Evolutionary conservation across 2,329 filamentous ascomycete genomes (phyloP).

Genomic region (Beauveria varroae): DNA sequence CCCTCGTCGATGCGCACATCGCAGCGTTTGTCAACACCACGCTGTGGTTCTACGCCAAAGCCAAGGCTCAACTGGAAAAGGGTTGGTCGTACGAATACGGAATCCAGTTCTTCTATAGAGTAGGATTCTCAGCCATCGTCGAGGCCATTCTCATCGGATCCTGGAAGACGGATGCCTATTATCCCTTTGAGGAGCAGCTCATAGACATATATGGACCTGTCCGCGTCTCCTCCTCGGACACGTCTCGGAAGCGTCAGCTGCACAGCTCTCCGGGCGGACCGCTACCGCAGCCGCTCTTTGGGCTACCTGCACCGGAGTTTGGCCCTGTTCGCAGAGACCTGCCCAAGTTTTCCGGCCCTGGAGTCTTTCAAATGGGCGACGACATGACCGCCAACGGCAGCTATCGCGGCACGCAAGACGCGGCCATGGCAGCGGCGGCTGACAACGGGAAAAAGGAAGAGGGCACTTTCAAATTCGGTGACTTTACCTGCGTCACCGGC

Average conservation of each 20-base stretch:
- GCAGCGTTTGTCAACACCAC: background rate
- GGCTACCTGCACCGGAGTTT: background rate
- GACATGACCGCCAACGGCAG: background rate
- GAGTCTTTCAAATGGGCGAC: background rate
- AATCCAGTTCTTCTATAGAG: background rate
- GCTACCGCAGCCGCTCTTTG: background rate
- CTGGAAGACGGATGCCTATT: background rate
- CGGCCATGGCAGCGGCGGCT: background rate
- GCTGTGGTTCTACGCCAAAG: background rate
- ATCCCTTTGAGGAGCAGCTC: background rate
- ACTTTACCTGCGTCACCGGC: background rate
- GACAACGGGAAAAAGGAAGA: background rate
- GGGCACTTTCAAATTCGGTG: background rate
- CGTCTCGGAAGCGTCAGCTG: background rate
- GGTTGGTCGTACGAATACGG: background rate
- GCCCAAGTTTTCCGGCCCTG: background rate
- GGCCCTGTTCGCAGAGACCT: background rate
- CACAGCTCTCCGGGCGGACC: background rate
- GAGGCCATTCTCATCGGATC: background rate
- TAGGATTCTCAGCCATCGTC: background rate
- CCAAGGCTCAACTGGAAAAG: background rate
- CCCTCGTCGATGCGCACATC: background rate
- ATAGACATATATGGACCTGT: background rate
- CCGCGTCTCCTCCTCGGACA: background rate
- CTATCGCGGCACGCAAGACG: background rate